Evolutionary conservation across 192 early-diverging fungal genomes (phyloP).

Genomic region (Geosiphon pyriformis): DNA sequence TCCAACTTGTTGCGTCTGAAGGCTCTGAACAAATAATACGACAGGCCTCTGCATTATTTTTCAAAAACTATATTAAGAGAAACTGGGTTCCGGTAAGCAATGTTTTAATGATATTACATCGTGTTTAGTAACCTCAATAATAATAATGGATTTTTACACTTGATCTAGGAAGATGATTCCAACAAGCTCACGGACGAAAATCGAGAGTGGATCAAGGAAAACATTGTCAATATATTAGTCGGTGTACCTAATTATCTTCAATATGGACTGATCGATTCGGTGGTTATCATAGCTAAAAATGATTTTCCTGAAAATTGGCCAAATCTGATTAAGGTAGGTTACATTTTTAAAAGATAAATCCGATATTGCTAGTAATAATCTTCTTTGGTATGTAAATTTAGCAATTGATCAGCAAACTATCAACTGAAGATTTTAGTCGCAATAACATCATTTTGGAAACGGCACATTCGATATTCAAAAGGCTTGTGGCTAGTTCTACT

Average conservation of each 20-base stretch:
- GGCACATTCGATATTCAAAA: conserved; percentile 92
- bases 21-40: conserved; percentile 55
- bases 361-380: not conserved
- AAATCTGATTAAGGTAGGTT: conserved; percentile 61
- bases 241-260: conserved; percentile 71
- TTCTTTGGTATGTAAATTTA: conserved; percentile 26
- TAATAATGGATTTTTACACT: no score
- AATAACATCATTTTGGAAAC: conserved; percentile 93
- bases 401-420: conserved; percentile 73
- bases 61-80: conserved; percentile 95
- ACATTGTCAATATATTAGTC: conserved; percentile 85
- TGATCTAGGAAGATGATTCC: conserved; percentile 38
- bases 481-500: conserved; percentile 33
- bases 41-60: conserved; percentile 80
- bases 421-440: conserved; percentile 65
- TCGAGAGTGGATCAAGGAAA: conserved; percentile 74
- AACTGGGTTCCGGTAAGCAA: conserved; percentile 57
- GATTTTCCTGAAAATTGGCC: conserved; percentile 94
- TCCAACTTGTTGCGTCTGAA: conserved; percentile 69
- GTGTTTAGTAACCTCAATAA: no score
- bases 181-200: conserved; percentile 58
- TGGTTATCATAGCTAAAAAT: conserved; percentile 86
- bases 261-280: conserved; percentile 84
- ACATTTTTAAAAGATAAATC: not conserved
- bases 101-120: not conserved